A percentile compares a stretch with the other conserved stretches of the same genome.
Evolutionary conservation across 106 monocot genomes (phyloP).

Genomic region (Narthecium ossifragum): DNA sequence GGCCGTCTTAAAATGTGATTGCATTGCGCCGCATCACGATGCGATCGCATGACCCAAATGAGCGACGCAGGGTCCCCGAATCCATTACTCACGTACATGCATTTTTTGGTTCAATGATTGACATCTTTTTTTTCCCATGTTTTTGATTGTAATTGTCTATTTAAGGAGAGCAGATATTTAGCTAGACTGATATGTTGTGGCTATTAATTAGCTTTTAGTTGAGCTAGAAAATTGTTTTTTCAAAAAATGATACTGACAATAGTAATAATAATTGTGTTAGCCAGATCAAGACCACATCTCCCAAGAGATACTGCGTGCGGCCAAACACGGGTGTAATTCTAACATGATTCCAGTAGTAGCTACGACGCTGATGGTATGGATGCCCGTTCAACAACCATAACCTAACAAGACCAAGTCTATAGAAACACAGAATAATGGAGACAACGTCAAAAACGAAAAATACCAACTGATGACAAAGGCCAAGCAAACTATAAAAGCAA

Average conservation of each 20-base stretch:
- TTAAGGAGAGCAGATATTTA: not conserved
- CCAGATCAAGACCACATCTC: conserved; percentile 88
- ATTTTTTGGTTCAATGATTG: not conserved
- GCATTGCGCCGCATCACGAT: too few species aligned
- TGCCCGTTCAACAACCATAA: too few species aligned
- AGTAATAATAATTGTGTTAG: conserved; percentile 3
- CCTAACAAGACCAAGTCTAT: too few species aligned
- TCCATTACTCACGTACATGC: too few species aligned
- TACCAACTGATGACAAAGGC: too few species aligned
- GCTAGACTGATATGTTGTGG: not conserved
- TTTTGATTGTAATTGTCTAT: not conserved
- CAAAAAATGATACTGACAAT: not conserved
- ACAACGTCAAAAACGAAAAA: too few species aligned
- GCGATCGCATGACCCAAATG: too few species aligned
- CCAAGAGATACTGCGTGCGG: conserved; percentile 74
- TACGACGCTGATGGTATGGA: too few species aligned
- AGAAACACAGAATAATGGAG: too few species aligned
- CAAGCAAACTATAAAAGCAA: too few species aligned
- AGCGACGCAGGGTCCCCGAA: too few species aligned
- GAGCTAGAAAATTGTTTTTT: not conserved
- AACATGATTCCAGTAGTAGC: conserved; percentile 66
- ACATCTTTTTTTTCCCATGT: not conserved
- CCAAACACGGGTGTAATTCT: conserved; percentile 73
- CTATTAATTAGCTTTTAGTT: not conserved
- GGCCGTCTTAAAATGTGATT: too few species aligned